Evolutionary conservation across 176 grass and related monocot genomes (phyloP).

Genomic region (Carex kokanica): DNA sequence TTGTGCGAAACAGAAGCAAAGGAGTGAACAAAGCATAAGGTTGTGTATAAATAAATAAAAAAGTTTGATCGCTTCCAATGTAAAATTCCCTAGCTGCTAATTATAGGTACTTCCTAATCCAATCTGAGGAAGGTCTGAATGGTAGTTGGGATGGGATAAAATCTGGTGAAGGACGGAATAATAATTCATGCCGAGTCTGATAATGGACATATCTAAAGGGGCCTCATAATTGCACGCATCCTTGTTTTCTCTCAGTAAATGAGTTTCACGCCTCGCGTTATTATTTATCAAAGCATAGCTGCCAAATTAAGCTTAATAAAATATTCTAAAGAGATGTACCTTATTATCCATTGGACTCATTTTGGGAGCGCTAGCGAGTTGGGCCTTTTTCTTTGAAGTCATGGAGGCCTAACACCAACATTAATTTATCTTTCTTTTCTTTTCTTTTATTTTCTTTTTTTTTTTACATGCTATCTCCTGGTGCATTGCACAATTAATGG

Average conservation of each 20-base stretch:
- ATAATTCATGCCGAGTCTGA: neutral
- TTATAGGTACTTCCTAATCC: conserved; percentile 11
- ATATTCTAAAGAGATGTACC: too few relatives aligned
- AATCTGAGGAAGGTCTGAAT: neutral
- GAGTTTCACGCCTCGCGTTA: neutral
- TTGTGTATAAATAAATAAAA: neutral
- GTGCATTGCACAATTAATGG: too few relatives aligned
- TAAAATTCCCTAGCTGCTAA: neutral
- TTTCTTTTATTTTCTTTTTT: too few relatives aligned
- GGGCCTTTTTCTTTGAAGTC: neutral
- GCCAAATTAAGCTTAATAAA: too few relatives aligned
- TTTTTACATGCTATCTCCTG: too few relatives aligned
- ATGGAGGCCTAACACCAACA: neutral
- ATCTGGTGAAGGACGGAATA: neutral
- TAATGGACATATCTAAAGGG: conserved; percentile 1
- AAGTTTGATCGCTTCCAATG: neutral
- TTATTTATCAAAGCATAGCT: conserved; percentile 9
- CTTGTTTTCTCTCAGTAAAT: conserved; percentile 21
- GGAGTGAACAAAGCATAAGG: neutral
- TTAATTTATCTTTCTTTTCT: neutral
- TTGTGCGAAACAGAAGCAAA: neutral
- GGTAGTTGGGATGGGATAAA: conserved; percentile 10
- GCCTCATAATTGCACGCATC: neutral
- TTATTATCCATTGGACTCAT: neutral
- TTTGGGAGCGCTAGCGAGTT: neutral